Base-by-base conservation (phyloP, 768 basidiomycete genomes). In the Termitomyces sp. region DNA sequence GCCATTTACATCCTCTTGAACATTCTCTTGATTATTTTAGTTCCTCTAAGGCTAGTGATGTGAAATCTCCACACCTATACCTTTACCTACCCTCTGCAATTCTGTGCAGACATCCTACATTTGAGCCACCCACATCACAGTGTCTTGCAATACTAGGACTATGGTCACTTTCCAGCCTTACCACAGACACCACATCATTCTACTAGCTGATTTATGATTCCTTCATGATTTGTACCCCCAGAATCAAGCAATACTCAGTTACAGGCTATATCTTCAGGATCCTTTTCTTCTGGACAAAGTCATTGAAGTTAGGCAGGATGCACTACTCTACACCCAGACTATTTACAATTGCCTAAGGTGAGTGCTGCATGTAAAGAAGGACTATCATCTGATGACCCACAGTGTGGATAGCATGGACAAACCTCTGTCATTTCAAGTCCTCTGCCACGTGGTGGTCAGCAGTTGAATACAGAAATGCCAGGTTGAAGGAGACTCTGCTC, bases 241-340 rank as follows among this genome's bases (percentile, higher is more conserved):
- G 61, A 64, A 26, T 71, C 75, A n/a, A 67, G 61, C 65, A 78
- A 70, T 61, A 69, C 67, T 57, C 73, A 65, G 47, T 64, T 71
- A 56, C 71, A 67, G 52, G 55, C 64, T 44, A 58, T 67, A 8
- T 61, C 63, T 13, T 56, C n/a, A n/a, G n/a, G n/a, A n/a, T n/a
- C n/a, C n/a, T n/a, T n/a, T n/a, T n/a, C n/a, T n/a, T n/a, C n/a
- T n/a, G n/a, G n/a, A n/a, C n/a, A n/a, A n/a, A n/a, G n/a, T n/a
- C n/a, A n/a, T n/a, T n/a, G n/a, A n/a, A n/a, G n/a, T n/a, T n/a
- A n/a, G n/a, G n/a, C n/a, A n/a, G n/a, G n/a, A n/a, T n/a, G n/a
- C n/a, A n/a, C n/a, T n/a, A n/a, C n/a, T n/a, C n/a, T n/a, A n/a
- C n/a, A n/a, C n/a, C n/a, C n/a, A n/a, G n/a, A n/a, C n/a, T n/a